Evolutionary conservation across 1,284 basidiomycete genomes (phyloP), one percentile per base, ranked within the genome.

Genomic region (Schizophyllum amplum): DNA sequence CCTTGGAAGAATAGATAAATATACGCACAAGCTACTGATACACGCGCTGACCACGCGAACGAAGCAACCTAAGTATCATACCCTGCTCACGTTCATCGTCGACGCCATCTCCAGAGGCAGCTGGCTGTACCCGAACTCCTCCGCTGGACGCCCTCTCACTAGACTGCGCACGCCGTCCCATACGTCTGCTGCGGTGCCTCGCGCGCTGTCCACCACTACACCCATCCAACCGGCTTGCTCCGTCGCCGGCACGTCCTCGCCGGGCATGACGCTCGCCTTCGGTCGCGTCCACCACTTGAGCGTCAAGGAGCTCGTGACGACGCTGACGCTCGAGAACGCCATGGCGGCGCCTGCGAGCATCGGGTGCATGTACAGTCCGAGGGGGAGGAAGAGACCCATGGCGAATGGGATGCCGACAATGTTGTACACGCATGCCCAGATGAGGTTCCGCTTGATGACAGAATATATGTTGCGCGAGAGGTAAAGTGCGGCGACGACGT

Each of bases 331-430:
- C 53, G 92, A 95, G 70, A 92, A 95, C 20, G 97, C 96, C 97
- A 99, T 99, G 22, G 96, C 95, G 0, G 87, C 91, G 9, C 93
- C 96, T 0, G 97, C 95, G 76, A 95, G 87, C 96, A 99, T 99
- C 2, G 97, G 97, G 66, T 96, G 97, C 67, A 99, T 82, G 70
- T 94, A 92, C 42, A 95, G 66, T 5, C 94, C 94, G 73, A 94
- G 84, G 0, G 97, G 97, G 15, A 99, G 76, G 72, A 99, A 87
- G 53, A 98, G 63, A 50, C 97, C 97, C 97, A 99, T 99, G 13
- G 97, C 97, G 46, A 99, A 82, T n/a, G 97, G 97, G 57, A 99
- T 95, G 62, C 95, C 92, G 59, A 98, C 72, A 23, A 97, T 65
- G 69, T 99, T 98, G 77, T 99, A 98, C 56, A 91, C 77, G 69